Percentiles rank a stretch among this genome's conserved stretches.
Evolutionary conservation across 2,329 filamentous ascomycete genomes (phyloP).

Genomic region (Fusarium sp.): DNA sequence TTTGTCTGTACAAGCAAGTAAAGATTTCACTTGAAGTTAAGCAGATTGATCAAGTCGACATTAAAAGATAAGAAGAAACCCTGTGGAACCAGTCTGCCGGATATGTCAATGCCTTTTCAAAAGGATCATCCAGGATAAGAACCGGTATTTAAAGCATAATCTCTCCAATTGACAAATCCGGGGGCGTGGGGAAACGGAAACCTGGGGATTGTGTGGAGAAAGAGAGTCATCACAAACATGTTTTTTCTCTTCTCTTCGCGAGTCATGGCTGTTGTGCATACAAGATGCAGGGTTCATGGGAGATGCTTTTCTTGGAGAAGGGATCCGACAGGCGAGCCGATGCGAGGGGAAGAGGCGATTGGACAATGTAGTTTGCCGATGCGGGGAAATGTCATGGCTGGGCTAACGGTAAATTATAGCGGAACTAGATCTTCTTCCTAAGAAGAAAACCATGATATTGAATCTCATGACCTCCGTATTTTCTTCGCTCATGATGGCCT

Average conservation of each 20-base stretch:
- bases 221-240: conserved; percentile 31
- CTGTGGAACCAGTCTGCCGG: conserved; percentile 1
- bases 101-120: background rate
- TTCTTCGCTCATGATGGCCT: background rate
- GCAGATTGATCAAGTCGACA: background rate
- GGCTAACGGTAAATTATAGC: background rate
- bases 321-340: conserved; percentile 48
- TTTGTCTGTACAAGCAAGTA: background rate
- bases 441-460: background rate
- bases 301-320: background rate
- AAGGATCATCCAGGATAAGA: background rate
- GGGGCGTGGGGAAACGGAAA: conserved; percentile 43
- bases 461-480: conserved; percentile 6
- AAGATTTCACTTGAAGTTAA: background rate
- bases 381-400: conserved; percentile 14
- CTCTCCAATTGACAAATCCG: conserved; percentile 31
- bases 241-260: background rate
- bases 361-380: conserved; percentile 11
- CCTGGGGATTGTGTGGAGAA: conserved; percentile 39
- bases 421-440: background rate
- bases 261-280: conserved; percentile 7
- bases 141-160: conserved; percentile 8
- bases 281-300: conserved; percentile 16
- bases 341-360: conserved; percentile 41
- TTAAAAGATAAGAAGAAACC: background rate